phyloP scores from a whole-genome alignment of 2,329 filamentous ascomycete genomes.

The Didymella glomerata region DNA sequence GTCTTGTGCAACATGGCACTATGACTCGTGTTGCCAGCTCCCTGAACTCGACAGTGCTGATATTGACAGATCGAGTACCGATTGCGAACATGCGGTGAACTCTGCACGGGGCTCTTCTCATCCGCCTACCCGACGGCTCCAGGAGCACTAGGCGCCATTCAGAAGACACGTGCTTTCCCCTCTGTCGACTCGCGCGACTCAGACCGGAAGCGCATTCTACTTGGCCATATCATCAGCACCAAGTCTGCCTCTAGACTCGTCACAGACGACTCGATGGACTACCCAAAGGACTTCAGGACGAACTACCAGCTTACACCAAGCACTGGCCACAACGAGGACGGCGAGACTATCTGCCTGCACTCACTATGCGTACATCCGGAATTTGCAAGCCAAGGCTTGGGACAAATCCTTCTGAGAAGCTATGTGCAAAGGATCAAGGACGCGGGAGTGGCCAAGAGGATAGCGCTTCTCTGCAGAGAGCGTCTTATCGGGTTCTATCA shows the following conservation, averaged over 20 bases:
- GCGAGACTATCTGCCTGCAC: constrained; percentile 80
- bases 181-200: constrained; percentile 68
- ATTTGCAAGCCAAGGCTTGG: constrained; percentile 77
- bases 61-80: constrained; percentile 74
- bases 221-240: constrained; percentile 81
- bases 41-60: background rate
- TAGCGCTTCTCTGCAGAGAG: constrained; percentile 80
- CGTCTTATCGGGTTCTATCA: constrained; percentile 78
- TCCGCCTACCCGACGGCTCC: constrained; percentile 65
- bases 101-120: constrained; percentile 83
- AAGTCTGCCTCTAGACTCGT: constrained; percentile 70
- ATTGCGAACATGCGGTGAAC: constrained; percentile 75
- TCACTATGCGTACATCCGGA: constrained; percentile 81
- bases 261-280: constrained; percentile 78
- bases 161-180: constrained; percentile 64
- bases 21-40: background rate
- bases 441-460: constrained; percentile 72
- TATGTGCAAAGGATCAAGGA: constrained; percentile 80
- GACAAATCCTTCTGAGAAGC: constrained; percentile 74
- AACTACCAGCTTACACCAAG: constrained; percentile 44
- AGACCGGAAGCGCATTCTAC: constrained; percentile 68
- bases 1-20: background rate
- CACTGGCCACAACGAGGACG: constrained; percentile 75
- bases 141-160: constrained; percentile 55
- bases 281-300: constrained; percentile 72